phyloP scores from a whole-genome alignment of 345 rosid species.

The thale cress (Arabidopsis thaliana) region DNA sequence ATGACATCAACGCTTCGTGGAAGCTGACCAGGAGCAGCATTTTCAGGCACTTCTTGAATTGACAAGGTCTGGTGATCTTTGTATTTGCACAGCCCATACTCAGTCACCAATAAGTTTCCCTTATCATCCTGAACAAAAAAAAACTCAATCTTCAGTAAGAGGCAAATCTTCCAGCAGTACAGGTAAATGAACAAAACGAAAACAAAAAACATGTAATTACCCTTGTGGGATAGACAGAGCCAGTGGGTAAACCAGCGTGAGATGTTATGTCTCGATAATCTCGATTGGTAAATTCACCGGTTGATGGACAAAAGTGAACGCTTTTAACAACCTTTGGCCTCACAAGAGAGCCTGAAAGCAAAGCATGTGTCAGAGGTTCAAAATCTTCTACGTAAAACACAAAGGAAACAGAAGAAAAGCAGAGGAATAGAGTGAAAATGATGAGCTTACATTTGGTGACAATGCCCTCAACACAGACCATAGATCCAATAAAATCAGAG shows the following conservation, averaged over 20 bases:
- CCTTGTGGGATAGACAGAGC: slow-evolving; percentile 98
- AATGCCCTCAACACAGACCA: slow-evolving; percentile 96
- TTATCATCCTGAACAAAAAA: slow-evolving; percentile 72
- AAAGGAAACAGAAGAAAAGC: neutral
- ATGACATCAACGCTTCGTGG: slow-evolving; percentile 95
- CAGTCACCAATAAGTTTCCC: slow-evolving; percentile 92
- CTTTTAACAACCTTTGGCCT: slow-evolving; percentile 99
- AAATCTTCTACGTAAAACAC: neutral
- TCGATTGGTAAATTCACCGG: slow-evolving; percentile 71
- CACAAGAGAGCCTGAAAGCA: slow-evolving; percentile 84
- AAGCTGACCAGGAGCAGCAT: slow-evolving; percentile 99
- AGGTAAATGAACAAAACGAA: slow-evolving; percentile 12
- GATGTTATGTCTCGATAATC: slow-evolving; percentile 97
- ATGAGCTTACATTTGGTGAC: slow-evolving; percentile 79
- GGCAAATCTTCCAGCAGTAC: neutral
- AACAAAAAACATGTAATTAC: slow-evolving; percentile 49
- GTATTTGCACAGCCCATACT: slow-evolving; percentile 89
- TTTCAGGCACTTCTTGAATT: slow-evolving; percentile 98
- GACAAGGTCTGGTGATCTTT: slow-evolving; percentile 99
- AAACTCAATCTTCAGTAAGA: slow-evolving; percentile 26
- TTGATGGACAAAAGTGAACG: slow-evolving; percentile 89
- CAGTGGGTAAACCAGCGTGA: slow-evolving; percentile 87
- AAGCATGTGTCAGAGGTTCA: neutral
- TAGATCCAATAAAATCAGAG: slow-evolving; percentile 88
- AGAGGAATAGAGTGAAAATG: neutral